Evolutionary conservation across 75 land plant species (phyloP).

Genomic region (Picea sitchensis): DNA sequence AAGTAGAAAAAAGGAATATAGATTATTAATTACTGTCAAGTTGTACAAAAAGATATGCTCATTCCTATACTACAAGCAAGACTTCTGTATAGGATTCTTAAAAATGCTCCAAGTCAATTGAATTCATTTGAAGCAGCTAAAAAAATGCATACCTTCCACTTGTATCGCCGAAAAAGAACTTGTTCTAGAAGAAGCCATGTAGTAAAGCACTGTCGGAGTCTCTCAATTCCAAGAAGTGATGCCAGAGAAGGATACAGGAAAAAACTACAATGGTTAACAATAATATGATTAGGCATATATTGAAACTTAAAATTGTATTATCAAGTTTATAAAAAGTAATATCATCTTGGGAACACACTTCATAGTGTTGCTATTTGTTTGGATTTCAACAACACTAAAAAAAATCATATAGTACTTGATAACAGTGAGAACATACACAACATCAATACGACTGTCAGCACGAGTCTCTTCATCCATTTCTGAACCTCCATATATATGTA

Average conservation of each 20-base stretch:
- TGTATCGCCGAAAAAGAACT: slow-evolving; percentile 50
- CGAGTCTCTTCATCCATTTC: slow-evolving; percentile 22
- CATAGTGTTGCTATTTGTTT: not conserved
- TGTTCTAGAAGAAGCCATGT: slow-evolving; percentile 91
- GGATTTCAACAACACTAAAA: not conserved
- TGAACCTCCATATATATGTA: not conserved
- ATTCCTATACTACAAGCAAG: not conserved
- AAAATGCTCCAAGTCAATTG: not conserved
- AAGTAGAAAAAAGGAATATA: not conserved
- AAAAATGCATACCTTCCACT: slow-evolving; percentile 72
- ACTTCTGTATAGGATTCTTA: not conserved
- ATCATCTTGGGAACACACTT: not conserved
- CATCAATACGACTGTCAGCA: slow-evolving; percentile 44
- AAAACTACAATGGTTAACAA: slow-evolving; percentile 36
- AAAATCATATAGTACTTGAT: not conserved
- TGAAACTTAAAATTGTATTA: not conserved
- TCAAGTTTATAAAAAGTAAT: not conserved
- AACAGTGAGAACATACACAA: slow-evolving; percentile 43
- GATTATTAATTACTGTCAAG: not conserved
- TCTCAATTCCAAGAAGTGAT: slow-evolving; percentile 82
- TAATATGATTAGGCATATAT: slow-evolving; percentile 9
- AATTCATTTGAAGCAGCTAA: not conserved
- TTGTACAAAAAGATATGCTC: not conserved
- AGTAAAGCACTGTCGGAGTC: slow-evolving; percentile 72
- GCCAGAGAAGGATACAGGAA: slow-evolving; percentile 79